Percentiles rank a stretch among this genome's conserved stretches.
phyloP scores from a whole-genome alignment of 805 yeast species.

The Yamadazyma olivae region DNA sequence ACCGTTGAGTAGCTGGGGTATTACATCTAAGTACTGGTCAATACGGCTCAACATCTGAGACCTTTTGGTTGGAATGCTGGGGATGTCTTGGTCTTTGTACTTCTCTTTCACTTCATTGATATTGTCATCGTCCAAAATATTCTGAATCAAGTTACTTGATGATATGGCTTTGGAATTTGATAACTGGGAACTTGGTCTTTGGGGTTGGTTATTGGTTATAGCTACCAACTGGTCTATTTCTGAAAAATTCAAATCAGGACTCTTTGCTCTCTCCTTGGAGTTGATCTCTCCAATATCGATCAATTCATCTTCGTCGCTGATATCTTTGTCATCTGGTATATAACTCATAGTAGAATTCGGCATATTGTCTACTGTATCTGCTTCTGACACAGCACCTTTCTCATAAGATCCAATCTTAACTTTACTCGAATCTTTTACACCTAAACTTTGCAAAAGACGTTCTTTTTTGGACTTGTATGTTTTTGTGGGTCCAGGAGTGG shows the following conservation, averaged over 20 bases:
- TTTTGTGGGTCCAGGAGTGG: no score
- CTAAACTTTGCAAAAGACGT: constrained; percentile 1
- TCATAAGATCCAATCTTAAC: neutral
- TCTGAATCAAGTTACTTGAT: neutral
- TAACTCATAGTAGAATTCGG: constrained; percentile 1
- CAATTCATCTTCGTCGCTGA: constrained; percentile 2
- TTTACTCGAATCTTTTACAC: neutral
- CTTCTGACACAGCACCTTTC: neutral
- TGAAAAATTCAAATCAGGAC: neutral
- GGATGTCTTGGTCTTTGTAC: constrained; percentile 16
- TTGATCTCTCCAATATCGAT: constrained; percentile 2
- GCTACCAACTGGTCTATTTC: constrained; percentile 1
- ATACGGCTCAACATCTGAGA: constrained; percentile 24
- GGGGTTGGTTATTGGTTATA: neutral
- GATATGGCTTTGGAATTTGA: neutral
- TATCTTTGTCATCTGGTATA: constrained; percentile 4
- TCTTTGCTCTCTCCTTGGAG: neutral
- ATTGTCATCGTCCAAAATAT: neutral
- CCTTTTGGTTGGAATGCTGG: constrained; percentile 8
- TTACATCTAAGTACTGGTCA: constrained; percentile 24
- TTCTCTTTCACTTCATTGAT: constrained; percentile 13
- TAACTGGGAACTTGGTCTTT: neutral
- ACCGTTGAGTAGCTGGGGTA: constrained; percentile 45
- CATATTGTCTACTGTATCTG: neutral
- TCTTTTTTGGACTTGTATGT: neutral